These are phyloP conservation scores for Delonix regia DNA, from an alignment of 306 rosid species.

Conservation along the genomic window DNA sequence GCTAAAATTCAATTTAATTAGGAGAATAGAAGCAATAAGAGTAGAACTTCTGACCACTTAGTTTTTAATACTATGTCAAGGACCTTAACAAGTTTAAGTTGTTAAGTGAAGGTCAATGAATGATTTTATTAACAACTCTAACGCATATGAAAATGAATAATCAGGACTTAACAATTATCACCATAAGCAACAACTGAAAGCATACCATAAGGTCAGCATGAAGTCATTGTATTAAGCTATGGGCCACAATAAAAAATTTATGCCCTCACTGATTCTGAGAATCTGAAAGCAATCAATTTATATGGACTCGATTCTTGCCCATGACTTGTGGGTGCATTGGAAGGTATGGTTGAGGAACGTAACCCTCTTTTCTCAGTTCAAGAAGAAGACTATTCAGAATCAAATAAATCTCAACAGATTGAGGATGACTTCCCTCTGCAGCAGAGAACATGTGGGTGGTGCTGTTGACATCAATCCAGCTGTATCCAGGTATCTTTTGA, in stretches of 20 bases:
- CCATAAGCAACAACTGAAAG: background rate
- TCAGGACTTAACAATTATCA: constrained; percentile 6
- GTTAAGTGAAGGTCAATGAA: background rate
- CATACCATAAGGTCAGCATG: constrained; percentile 9
- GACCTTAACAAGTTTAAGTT: background rate
- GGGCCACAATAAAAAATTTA: constrained; percentile 23
- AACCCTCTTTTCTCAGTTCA: constrained; percentile 76
- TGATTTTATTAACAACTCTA: background rate
- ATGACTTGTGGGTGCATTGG: constrained; percentile 64
- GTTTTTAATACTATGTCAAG: background rate
- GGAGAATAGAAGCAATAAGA: background rate
- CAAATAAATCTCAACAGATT: constrained; percentile 58
- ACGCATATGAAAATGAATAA: background rate
- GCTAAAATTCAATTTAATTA: background rate
- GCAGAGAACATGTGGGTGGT: constrained; percentile 75
- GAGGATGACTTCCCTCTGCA: constrained; percentile 70
- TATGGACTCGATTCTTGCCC: constrained; percentile 39
- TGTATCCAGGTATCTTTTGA: constrained; percentile 76
- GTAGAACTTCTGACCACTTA: background rate
- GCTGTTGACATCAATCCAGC: constrained; percentile 81
- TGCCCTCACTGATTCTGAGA: constrained; percentile 27
- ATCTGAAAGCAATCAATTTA: constrained; percentile 23
- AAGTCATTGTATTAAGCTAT: background rate
- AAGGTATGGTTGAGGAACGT: constrained; percentile 71
- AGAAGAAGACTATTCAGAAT: constrained; percentile 61